phyloP scores from a whole-genome alignment of 257 asterid genomes.

The Fraxinus excelsior region DNA sequence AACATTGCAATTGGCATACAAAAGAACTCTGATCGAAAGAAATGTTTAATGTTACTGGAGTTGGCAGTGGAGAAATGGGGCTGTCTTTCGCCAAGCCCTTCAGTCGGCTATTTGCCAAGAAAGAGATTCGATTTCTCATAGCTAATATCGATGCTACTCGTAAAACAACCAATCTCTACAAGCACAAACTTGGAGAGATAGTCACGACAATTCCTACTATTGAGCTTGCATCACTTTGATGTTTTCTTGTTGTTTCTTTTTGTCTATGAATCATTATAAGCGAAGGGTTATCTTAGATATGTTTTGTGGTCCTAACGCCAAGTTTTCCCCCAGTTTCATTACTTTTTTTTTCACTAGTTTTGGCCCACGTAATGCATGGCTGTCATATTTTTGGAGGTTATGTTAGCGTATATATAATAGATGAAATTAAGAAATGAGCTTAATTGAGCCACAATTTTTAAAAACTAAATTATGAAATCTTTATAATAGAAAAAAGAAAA shows the following conservation, averaged over 20 bases:
- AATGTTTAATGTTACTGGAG: neutral
- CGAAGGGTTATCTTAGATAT: neutral
- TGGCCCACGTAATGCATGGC: too few species aligned
- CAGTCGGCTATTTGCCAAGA: slow-evolving; percentile 10
- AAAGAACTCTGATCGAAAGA: too few species aligned
- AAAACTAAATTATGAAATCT: too few species aligned
- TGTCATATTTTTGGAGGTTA: too few species aligned
- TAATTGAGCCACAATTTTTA: too few species aligned
- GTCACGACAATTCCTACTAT: slow-evolving; percentile 12
- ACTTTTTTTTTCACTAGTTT: too few species aligned
- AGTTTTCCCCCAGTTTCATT: neutral
- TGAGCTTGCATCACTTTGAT: neutral
- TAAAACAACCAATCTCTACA: slow-evolving; percentile 16
- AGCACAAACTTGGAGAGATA: slow-evolving; percentile 17
- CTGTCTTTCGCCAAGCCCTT: slow-evolving; percentile 6
- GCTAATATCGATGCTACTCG: slow-evolving; percentile 10
- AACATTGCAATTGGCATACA: too few species aligned
- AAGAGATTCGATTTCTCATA: slow-evolving; percentile 13
- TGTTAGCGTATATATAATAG: too few species aligned
- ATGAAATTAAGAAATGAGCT: too few species aligned
- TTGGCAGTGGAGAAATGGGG: slow-evolving; percentile 13
- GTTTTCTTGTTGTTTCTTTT: neutral
- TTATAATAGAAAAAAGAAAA: too few species aligned
- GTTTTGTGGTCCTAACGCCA: neutral
- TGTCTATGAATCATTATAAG: neutral